These are phyloP conservation scores for Tolypocladium capitatum DNA, from an alignment of 2,329 filamentous ascomycete species.

Conservation along the genomic window DNA sequence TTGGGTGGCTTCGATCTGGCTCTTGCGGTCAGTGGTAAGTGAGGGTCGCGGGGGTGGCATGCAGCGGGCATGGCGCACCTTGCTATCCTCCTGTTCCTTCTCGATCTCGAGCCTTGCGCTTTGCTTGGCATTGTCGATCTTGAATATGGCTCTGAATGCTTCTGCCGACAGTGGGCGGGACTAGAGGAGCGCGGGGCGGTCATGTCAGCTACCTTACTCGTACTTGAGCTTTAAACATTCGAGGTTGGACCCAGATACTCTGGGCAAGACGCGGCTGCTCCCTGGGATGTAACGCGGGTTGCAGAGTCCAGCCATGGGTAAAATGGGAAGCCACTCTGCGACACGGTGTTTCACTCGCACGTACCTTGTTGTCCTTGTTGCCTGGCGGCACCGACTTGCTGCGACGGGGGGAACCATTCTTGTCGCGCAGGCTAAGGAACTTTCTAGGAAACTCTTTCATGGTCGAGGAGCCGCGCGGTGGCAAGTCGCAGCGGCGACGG, in stretches of 20 bases:
- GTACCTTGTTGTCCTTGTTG: slow-evolving; percentile 31
- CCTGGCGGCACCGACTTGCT: slow-evolving; percentile 41
- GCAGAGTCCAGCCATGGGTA: background rate
- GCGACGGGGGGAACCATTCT: slow-evolving; percentile 38
- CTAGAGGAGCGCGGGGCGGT: slow-evolving; percentile 16
- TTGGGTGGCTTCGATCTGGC: slow-evolving; percentile 27
- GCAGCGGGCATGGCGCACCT: slow-evolving; percentile 15
- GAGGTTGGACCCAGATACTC: background rate
- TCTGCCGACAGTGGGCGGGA: slow-evolving; percentile 41
- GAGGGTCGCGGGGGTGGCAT: background rate
- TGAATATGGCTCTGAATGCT: slow-evolving; percentile 51
- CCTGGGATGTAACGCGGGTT: background rate
- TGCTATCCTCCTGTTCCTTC: slow-evolving; percentile 30
- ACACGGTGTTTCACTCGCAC: background rate
- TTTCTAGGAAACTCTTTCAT: slow-evolving; percentile 48
- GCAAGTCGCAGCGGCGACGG: background rate
- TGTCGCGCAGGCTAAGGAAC: slow-evolving; percentile 60
- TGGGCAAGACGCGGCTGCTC: background rate
- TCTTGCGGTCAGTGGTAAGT: background rate
- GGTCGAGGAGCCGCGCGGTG: slow-evolving; percentile 9
- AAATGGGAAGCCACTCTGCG: background rate
- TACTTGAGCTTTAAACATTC: slow-evolving; percentile 3
- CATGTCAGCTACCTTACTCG: background rate
- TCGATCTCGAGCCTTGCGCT: slow-evolving; percentile 27
- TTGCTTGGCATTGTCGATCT: slow-evolving; percentile 43